These are phyloP conservation scores for Schwanniomyces sp. DNA, from an alignment of 805 yeast species.

Conservation along the genomic window DNA sequence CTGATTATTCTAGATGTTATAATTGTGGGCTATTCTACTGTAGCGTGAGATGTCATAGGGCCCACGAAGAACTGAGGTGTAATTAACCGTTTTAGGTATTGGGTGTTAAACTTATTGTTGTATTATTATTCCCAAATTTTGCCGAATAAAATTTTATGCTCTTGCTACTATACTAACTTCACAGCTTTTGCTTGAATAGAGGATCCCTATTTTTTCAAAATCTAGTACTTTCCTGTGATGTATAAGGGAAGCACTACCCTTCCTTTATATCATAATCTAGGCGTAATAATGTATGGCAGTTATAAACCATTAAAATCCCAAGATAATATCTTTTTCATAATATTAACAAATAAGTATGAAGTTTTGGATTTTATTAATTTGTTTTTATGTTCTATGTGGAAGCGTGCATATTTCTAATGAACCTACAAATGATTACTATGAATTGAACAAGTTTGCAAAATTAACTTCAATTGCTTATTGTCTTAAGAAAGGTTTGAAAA, in stretches of 20 bases:
- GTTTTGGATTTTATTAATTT: not conserved
- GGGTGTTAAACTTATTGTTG: too few species aligned
- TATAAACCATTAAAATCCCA: too few species aligned
- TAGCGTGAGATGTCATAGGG: conserved; percentile 37
- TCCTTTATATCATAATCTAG: too few species aligned
- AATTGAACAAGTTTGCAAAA: conserved; percentile 32
- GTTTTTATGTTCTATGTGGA: not conserved
- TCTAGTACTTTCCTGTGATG: too few species aligned
- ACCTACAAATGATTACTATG: conserved; percentile 13
- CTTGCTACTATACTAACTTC: too few species aligned
- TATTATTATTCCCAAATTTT: too few species aligned
- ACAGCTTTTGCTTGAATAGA: too few species aligned
- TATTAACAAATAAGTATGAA: not conserved
- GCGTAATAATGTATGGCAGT: too few species aligned
- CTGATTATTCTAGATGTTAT: conserved; percentile 38
- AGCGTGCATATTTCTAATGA: not conserved
- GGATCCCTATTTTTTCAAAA: too few species aligned
- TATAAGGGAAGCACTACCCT: too few species aligned
- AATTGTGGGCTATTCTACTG: conserved; percentile 42
- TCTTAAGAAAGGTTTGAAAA: conserved; percentile 25
- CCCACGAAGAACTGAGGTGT: conserved; percentile 45
- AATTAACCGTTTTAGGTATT: conserved; percentile 6
- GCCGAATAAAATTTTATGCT: too few species aligned
- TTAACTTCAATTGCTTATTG: conserved; percentile 40
- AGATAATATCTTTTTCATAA: not conserved